Base-by-base conservation (phyloP, 345 rosid species). In the Eucalyptus regnans region DNA sequence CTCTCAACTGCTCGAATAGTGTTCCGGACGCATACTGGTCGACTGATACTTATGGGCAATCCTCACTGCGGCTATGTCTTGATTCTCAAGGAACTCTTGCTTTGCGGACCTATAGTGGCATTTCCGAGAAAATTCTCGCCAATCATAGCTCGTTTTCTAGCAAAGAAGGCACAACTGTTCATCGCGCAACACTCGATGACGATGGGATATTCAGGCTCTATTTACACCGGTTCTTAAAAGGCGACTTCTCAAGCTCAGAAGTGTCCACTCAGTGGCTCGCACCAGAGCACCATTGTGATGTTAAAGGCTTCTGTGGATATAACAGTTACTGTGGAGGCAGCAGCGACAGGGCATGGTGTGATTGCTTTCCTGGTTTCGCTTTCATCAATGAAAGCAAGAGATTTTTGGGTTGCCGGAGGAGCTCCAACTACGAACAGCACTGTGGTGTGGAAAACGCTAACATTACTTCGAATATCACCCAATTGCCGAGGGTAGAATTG, bases 121-220 rank as follows among this genome's bases (percentile, higher is more conserved):
- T 12, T 66, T 0, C 2, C 51, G 1, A 7, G 51, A 33, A 1
- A 44, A 31, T 8, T 46, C 7, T 88, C 0, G 88, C 85, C 25
- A 87, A 33, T 11, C 33, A 7, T 18, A 56, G 68, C 27, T 86
- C 88, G 31, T 41, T 51, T 79, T 8, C 66, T 5, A 29, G 8
- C 11, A 16, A 86, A 10, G 54, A 25, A 41, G 29, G 8, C 18
- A 51, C 25, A 7, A 20, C 51, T 27, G 16, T 92, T 41, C 44
- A 89, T 8, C 91, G 91, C 7, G 87, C 90, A 41, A 89, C 89
- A 1, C 66, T 91, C 2, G 91, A 91, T 90, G 31, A 22, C 16
- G 90, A 79, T 41, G 92, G 92, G 29, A 87, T 50, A 16, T 88
- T 91, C 4, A 90, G 88, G 86, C 66, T 91, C 44, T 90, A 91